Conservation (phyloP, 2,329 filamentous ascomycete genomes). For the Ophiognomonia clavigignenti-juglandacearum region DNA sequence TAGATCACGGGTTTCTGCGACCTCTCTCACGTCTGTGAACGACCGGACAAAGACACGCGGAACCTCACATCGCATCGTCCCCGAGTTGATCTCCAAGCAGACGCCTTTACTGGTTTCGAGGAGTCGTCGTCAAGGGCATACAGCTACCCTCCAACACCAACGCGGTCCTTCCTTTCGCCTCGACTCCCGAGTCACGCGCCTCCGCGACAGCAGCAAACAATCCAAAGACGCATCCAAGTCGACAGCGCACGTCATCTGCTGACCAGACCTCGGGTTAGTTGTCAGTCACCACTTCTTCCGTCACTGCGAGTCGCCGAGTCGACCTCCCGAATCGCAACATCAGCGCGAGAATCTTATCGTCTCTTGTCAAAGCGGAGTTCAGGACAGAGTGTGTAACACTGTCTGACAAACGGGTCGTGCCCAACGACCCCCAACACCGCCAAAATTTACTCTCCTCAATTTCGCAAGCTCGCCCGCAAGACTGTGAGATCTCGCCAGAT, state of each 20-base stretch:
- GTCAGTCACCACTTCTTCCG: background rate
- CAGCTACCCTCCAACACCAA: background rate
- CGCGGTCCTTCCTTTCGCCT: background rate
- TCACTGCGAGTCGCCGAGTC: background rate
- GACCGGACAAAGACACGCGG: conserved; percentile 7
- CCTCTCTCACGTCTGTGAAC: conserved; percentile 13
- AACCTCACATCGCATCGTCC: conserved; percentile 8
- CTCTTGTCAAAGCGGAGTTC: too few relatives aligned
- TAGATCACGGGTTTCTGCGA: conserved; percentile 11
- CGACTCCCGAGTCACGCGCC: too few relatives aligned
- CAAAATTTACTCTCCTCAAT: conserved; percentile 65
- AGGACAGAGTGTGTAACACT: background rate
- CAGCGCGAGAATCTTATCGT: background rate
- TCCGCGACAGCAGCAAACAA: background rate
- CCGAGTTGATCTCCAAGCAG: conserved; percentile 8
- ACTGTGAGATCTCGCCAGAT: conserved; percentile 18
- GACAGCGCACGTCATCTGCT: background rate
- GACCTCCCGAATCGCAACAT: background rate
- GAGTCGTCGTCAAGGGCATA: conserved; percentile 13
- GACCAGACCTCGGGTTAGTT: background rate
- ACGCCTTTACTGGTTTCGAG: conserved; percentile 17
- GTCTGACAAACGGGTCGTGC: conserved; percentile 1
- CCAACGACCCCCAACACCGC: conserved; percentile 33
- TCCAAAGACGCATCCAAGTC: background rate
- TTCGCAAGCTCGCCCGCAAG: conserved; percentile 10